Evolutionary conservation across 2,329 filamentous ascomycete genomes (phyloP).

Genomic region (Macrophomina tecta): DNA sequence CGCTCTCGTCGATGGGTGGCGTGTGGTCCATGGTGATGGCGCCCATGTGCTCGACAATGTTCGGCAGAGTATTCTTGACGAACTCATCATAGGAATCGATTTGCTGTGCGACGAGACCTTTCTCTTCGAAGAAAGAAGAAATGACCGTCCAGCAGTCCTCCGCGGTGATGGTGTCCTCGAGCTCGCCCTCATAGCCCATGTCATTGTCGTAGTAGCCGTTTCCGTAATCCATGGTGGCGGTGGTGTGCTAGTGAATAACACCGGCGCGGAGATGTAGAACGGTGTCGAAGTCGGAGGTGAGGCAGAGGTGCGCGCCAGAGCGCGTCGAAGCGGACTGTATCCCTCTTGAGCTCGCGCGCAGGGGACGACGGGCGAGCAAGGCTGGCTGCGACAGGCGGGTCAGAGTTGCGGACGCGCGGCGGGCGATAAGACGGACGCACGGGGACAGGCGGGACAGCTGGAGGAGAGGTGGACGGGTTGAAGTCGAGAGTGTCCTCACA

Average conservation of each 20-base stretch:
- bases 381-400: background rate
- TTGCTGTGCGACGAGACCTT: constrained; percentile 96
- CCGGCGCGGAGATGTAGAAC: background rate
- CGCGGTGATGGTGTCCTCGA: constrained; percentile 77
- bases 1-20: constrained; percentile 75
- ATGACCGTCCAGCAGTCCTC: constrained; percentile 99
- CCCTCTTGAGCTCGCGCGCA: constrained; percentile 19
- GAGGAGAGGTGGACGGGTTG: constrained; percentile 8
- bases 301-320: constrained; percentile 20
- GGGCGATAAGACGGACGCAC: constrained; percentile 2
- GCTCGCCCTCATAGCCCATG: constrained; percentile 45
- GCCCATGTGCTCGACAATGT: constrained; percentile 90
- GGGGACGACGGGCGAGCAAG: constrained; percentile 5
- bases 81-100: constrained; percentile 99
- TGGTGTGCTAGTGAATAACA: background rate
- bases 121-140: constrained; percentile 93
- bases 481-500: constrained; percentile 23
- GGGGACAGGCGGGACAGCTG: constrained; percentile 2
- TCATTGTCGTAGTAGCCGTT: constrained; percentile 67
- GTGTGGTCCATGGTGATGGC: constrained; percentile 93
- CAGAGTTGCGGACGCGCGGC: background rate
- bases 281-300: constrained; percentile 12
- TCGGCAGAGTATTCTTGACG: constrained; percentile 89
- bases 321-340: constrained; percentile 18
- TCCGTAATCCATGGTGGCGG: constrained; percentile 54